Conservation (phyloP, 1,284 basidiomycete species). For the Kwoniella shivajii region DNA sequence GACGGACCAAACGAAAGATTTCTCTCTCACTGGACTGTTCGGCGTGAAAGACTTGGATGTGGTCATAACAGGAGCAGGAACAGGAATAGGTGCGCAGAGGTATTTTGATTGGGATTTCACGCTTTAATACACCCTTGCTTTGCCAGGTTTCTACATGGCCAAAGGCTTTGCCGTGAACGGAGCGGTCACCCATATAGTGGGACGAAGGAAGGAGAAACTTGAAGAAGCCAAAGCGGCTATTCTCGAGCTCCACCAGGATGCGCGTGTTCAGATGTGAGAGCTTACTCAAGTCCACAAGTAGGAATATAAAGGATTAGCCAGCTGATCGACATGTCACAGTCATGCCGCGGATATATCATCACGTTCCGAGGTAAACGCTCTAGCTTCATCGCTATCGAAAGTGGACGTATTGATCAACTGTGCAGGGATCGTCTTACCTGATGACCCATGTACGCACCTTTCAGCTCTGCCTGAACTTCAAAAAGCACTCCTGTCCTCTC, state of each 20-base stretch:
- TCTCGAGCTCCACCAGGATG: conserved; percentile 10
- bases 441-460: conserved; percentile 22
- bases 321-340: conserved; percentile 4
- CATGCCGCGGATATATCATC: conserved; percentile 23
- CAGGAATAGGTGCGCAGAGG: conserved; percentile 28
- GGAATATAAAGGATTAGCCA: not conserved
- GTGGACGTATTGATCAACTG: conserved; percentile 33
- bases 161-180: conserved; percentile 33
- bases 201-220: conserved; percentile 20
- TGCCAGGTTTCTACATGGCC: conserved; percentile 32
- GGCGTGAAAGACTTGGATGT: conserved; percentile 28
- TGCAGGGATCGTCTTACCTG: conserved; percentile 30
- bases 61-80: conserved; percentile 32
- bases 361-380: conserved; percentile 10
- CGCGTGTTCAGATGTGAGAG: conserved; percentile 20
- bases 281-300: not conserved
- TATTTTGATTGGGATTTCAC: not conserved
- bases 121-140: not conserved
- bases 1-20: conserved; percentile 6
- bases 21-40: conserved; percentile 22
- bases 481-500: conserved; percentile 22
- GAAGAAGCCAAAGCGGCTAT: conserved; percentile 22
- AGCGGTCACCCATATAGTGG: conserved; percentile 25
- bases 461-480: conserved; percentile 27
- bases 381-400: conserved; percentile 10